phyloP scores from a whole-genome alignment of 1,284 basidiomycete genomes.

The Moesziomyces antarcticus region DNA sequence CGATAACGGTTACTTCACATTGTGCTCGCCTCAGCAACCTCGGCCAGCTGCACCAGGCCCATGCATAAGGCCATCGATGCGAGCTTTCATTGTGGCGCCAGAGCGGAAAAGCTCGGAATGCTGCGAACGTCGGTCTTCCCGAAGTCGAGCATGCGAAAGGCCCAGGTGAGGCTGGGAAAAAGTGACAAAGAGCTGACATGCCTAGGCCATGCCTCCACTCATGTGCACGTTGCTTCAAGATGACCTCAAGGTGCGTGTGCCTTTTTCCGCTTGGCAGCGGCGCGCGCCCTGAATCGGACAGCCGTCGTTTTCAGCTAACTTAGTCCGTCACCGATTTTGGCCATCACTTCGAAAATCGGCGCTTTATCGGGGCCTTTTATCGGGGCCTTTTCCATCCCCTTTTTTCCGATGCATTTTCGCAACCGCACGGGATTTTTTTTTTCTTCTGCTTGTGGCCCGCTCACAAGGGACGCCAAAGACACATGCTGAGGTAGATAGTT shows the following conservation, averaged over 20 bases:
- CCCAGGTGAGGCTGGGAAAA: background rate
- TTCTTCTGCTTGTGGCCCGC: no score
- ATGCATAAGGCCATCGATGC: no score
- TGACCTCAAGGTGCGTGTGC: slow-evolving; percentile 38
- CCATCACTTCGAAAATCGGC: background rate
- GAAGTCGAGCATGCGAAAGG: no score
- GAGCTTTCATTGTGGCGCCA: no score
- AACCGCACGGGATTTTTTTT: no score
- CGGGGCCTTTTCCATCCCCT: background rate
- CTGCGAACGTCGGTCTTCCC: background rate
- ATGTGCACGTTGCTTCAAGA: slow-evolving; percentile 17
- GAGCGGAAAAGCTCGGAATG: background rate
- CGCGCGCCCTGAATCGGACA: background rate
- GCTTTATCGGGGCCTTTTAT: background rate
- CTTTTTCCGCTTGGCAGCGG: background rate
- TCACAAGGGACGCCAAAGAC: no score
- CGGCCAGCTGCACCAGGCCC: no score
- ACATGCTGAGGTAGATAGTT: no score
- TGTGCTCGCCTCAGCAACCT: no score
- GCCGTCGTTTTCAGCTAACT: background rate
- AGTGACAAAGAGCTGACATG: background rate
- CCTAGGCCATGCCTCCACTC: slow-evolving; percentile 13
- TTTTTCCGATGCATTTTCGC: background rate
- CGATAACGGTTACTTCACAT: no score
- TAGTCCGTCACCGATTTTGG: background rate